A percentile compares a stretch with the other conserved stretches of the same genome.
Conservation (phyloP, 768 basidiomycete species). For the Lactarius sp. region DNA sequence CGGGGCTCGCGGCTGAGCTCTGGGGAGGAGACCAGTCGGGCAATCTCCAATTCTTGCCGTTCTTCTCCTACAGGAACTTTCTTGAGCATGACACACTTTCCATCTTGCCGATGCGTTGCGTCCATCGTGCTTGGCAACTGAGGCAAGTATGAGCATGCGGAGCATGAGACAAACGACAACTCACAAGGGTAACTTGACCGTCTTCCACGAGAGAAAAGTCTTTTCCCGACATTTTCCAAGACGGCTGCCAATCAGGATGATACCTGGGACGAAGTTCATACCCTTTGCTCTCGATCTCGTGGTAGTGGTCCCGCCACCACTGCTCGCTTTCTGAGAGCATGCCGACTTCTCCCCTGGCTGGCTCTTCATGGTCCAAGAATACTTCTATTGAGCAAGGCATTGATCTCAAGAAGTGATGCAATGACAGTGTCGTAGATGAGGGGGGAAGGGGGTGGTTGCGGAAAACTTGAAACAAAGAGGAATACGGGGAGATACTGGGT, state of each 20-base stretch:
- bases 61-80: background rate
- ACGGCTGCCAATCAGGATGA: constrained; percentile 1
- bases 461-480: background rate
- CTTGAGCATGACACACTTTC: constrained; percentile 22
- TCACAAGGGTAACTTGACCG: background rate
- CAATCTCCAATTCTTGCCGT: constrained; percentile 7
- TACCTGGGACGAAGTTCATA: constrained; percentile 11
- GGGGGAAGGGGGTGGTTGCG: background rate
- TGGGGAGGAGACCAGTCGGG: constrained; percentile 1
- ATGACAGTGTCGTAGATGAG: background rate
- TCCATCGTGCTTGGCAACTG: constrained; percentile 16
- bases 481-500: background rate
- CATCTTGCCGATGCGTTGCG: constrained; percentile 17
- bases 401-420: background rate
- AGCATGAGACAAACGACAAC: background rate
- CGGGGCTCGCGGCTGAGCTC: background rate
- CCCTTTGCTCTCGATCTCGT: constrained; percentile 1
- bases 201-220: background rate
- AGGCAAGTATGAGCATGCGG: background rate
- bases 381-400: background rate
- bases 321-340: constrained; percentile 7
- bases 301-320: background rate
- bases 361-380: background rate
- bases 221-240: background rate
- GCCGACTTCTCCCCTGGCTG: background rate